These are phyloP conservation scores for Microbotryomycetes sp. DNA, from an alignment of 1,284 basidiomycete genomes.

Conservation along the genomic window DNA sequence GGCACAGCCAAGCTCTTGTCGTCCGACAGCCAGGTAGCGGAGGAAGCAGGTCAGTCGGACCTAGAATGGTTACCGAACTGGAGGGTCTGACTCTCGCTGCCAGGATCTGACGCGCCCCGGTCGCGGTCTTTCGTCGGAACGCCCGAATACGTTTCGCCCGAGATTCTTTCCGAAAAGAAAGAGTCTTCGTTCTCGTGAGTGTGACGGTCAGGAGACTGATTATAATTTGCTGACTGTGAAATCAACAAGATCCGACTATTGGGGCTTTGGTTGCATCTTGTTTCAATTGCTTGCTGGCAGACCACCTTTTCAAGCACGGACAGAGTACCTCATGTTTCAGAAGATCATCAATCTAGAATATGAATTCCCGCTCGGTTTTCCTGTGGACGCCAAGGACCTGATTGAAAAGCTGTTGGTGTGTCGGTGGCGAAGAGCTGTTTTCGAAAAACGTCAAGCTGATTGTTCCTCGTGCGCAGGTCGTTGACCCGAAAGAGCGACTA, in stretches of 20 bases:
- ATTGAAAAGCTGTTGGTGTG: conserved; percentile 44
- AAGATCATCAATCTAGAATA: conserved; percentile 49
- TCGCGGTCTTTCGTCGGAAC: conserved; percentile 80
- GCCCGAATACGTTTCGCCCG: conserved; percentile 91
- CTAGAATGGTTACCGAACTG: no score
- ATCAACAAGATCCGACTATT: conserved; percentile 49
- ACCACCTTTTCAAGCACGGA: conserved; percentile 51
- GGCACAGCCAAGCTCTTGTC: conserved; percentile 75
- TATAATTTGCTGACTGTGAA: no score
- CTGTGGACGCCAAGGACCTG: conserved; percentile 44
- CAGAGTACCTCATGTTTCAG: conserved; percentile 54
- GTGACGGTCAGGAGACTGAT: no score
- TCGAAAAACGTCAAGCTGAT: background rate
- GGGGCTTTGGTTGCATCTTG: conserved; percentile 52
- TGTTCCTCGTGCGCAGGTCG: conserved; percentile 47
- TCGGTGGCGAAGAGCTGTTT: conserved; percentile 20
- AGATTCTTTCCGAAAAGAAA: conserved; percentile 65
- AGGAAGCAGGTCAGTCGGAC: background rate
- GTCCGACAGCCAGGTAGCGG: conserved; percentile 4
- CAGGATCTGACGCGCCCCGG: conserved; percentile 31
- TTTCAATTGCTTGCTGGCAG: conserved; percentile 50
- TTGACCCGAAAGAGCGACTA: conserved; percentile 62
- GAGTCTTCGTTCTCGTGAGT: conserved; percentile 40
- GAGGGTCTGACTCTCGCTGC: background rate
- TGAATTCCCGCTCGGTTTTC: conserved; percentile 46